Evolutionary conservation across 345 rosid genomes (phyloP), one percentile per base, ranked within the genome.

Genomic region (Trapa bicornis): DNA sequence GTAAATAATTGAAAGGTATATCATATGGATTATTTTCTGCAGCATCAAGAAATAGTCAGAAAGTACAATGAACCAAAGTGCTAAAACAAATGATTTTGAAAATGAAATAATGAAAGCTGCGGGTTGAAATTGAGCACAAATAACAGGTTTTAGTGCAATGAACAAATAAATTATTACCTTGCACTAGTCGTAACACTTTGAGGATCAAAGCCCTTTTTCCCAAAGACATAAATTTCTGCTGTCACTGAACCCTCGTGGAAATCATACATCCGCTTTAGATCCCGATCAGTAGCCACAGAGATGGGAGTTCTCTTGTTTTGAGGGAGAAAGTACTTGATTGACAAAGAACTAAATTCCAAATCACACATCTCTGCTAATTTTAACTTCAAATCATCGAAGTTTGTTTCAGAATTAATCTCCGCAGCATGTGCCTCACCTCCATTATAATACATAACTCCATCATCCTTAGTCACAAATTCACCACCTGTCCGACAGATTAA

Each of bases 341-440:
- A 83, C 82, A 92, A 41, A 67, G 96, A 85, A 22, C 64, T 74
- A 76, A 68, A 75, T 32, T 89, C 96, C 60, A 88, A 71, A 73
- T 89, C 80, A 69, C 82, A 88, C 65, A 83, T 79, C 70, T 88
- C 83, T 2, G 98, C 97, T 71, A 92, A 67, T 78, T 77, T 84
- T 33, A 85, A 74, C 82, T 88, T 92, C 48, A 92, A 86, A 75
- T 80, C 87, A 67, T 83, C 87, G 73, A 86, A 88, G 37, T 67
- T 38, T 5, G 92, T 88, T 61, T 92, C 96, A 47, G 69, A 80
- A 69, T 73, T 84, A 71, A 92, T 82, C 77, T 89, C 88, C 1
- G 87, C 56, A 13, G 97, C 93, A 69, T 89, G 85, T 47, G 98
- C 98, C 70, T 86, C 91, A 69, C 98, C 98, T 16, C 96, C 96